phyloP scores from a whole-genome alignment of 306 rosid species.

The Vicia faba region DNA sequence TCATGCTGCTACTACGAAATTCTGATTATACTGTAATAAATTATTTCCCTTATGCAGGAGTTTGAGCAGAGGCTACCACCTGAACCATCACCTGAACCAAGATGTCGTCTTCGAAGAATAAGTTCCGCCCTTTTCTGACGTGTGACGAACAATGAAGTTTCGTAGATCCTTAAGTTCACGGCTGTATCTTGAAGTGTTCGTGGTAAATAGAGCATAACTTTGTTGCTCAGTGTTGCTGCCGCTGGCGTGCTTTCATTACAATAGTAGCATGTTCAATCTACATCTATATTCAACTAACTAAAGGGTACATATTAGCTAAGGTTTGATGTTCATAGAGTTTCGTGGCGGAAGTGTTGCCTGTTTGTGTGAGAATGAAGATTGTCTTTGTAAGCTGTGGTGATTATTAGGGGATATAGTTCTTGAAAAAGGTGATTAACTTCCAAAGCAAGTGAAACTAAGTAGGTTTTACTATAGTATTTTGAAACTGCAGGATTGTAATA shows the following conservation, averaged over 20 bases:
- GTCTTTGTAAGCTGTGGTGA: constrained; percentile 3
- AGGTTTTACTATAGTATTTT: constrained; percentile 34
- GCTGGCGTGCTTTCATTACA: constrained; percentile 37
- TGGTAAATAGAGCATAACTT: constrained; percentile 31
- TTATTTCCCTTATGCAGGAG: constrained; percentile 47
- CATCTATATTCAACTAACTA: constrained; percentile 42
- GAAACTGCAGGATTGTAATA: constrained; percentile 30
- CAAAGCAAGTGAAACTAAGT: constrained; percentile 26
- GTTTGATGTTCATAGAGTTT: constrained; percentile 43
- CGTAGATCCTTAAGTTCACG: constrained; percentile 21
- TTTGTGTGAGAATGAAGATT: constrained; percentile 33
- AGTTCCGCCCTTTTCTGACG: constrained; percentile 64
- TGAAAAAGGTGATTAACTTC: constrained; percentile 25
- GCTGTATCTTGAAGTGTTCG: neutral
- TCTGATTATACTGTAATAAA: constrained; percentile 26
- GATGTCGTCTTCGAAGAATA: constrained; percentile 70
- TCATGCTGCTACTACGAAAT: constrained; percentile 8
- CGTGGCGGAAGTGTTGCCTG: constrained; percentile 29
- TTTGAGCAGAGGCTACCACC: constrained; percentile 46
- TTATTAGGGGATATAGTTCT: constrained; percentile 39
- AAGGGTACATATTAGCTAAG: constrained; percentile 42
- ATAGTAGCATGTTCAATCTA: constrained; percentile 35
- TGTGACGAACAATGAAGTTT: constrained; percentile 29
- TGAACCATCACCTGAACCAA: constrained; percentile 43
- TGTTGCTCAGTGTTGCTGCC: constrained; percentile 23